Conservation (phyloP, 2,329 filamentous ascomycete species). For the Incumbomyces delicatus region DNA sequence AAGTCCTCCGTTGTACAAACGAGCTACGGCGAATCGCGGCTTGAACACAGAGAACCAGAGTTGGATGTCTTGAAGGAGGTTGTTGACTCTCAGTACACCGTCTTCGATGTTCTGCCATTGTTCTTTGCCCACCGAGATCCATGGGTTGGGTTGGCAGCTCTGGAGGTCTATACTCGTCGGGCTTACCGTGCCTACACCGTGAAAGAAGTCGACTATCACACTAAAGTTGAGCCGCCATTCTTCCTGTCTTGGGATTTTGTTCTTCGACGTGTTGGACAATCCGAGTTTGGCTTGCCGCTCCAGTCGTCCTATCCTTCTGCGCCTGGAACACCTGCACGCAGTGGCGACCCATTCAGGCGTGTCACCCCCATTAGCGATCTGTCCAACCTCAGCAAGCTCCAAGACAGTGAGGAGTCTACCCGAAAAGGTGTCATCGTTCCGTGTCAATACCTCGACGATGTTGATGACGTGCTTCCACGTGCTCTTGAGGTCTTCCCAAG, state of each 20-base stretch:
- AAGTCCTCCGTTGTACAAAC: constrained; percentile 92
- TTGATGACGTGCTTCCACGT: constrained; percentile 73
- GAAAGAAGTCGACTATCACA: constrained; percentile 79
- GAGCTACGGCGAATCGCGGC: constrained; percentile 93
- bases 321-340: constrained; percentile 61
- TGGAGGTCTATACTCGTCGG: constrained; percentile 92
- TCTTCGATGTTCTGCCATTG: constrained; percentile 87
- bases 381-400: constrained; percentile 70
- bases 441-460: constrained; percentile 86
- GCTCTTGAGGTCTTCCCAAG: constrained; percentile 74
- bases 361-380: constrained; percentile 95
- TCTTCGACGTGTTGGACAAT: constrained; percentile 82
- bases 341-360: constrained; percentile 61
- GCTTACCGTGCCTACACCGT: constrained; percentile 94
- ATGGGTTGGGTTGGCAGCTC: constrained; percentile 84
- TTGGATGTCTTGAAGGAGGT: constrained; percentile 91
- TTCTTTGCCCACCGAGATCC: constrained; percentile 94
- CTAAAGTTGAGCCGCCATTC: constrained; percentile 64
- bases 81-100: constrained; percentile 95
- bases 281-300: constrained; percentile 75
- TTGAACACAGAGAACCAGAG: constrained; percentile 89
- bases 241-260: constrained; percentile 91
- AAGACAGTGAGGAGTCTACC: constrained; percentile 56
- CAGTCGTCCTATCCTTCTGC: constrained; percentile 74
- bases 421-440: constrained; percentile 93